Base-by-base conservation (phyloP, 2,329 filamentous ascomycete genomes). In the Apiospora hydei region DNA sequence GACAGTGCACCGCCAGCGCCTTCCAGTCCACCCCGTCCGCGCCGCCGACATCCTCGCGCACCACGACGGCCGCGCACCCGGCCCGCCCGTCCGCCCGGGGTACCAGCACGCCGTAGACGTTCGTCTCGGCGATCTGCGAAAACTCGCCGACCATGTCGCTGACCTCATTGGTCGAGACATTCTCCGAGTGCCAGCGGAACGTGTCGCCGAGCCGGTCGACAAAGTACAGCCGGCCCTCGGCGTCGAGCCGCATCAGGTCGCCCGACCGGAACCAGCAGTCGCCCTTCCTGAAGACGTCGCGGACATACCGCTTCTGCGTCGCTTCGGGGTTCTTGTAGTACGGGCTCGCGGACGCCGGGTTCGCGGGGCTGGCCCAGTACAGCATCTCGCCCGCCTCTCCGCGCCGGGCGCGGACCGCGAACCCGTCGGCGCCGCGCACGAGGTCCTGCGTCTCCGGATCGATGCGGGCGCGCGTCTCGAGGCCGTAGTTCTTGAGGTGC, bases 351-450 rank as follows among this genome's bases (percentile, higher is more conserved):
- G 90, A 92, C 69, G 89, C 86, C 44, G 85, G 83, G 0, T 88
- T 86, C 18, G 90, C 83, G 0, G 84, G 74, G 67, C 80, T 73
- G 46, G 81, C 82, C 24, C 93, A 88, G 57, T 94, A 81, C 8
- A 95, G 91, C 80, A 94, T 92, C 43, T 93, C 93, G 16, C 93
- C 93, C 43, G 89, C 85, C 46, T 91, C 89, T 76, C 92, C 92
- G 0, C 88, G 78, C 69, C 87, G 85, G 41, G 91, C 87, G 64
- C 84, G 83, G 0, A 89, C 91, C 70, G 93, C 92, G 1, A 92
- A 91, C 0, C 92, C 94, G 75, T 88, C 85, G 0, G 88, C 84
- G 76, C 93, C 88, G 24, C 93, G 87, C 70, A 86, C 82, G 66
- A 94, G 89, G 61, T 91, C 90, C 24, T 90, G 90, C 0, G 91